Evolutionary conservation across 208 protist species (phyloP), one percentile per base, ranked within the genome.

Genomic region (Trypanosoma lewisi): DNA sequence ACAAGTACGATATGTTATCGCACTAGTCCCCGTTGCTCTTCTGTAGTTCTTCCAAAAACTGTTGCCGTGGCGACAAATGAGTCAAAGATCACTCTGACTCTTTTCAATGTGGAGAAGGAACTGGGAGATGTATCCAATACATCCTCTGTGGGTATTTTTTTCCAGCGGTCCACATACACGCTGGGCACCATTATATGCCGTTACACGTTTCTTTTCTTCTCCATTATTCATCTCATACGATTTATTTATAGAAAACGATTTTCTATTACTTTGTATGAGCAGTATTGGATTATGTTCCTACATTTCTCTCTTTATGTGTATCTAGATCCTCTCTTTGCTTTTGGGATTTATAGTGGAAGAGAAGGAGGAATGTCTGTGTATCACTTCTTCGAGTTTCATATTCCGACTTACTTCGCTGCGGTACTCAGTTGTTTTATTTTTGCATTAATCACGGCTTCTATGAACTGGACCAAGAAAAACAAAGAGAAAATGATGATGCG

Each of bases 331-430:
- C 34, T 89, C 21, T 93, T 89, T 56, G 70, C 59, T 33, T 64
- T 59, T 4, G 78, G 85, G 27, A 70, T 87, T 60, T 78, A 76
- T 65, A 61, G n/a, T n/a, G n/a, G n/a, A n/a, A n/a, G 74, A 34
- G n/a, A 5, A 36, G 23, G 39, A 16, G 39, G 67, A 7, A 25
- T 4, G 5, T 27, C 25, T 9, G 12, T 68, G n/a, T 76, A 52
- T 67, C 30, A 39, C n/a, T 78, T 85, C 44, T 53, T 91, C 11
- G 87, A 93, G 71, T 93, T 91, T 49, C 82, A 80, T 50, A 34
- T 91, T 19, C 83, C 87, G 11, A 87, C 69, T 9, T 91, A 82
- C 67, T 91, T 93, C 70, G 74, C 70, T 27, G 81, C 78, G 0
- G 36, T 87, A 14, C 56, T 83, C 0, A 74, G 82, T 58, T 82